Percentiles rank a stretch among this genome's conserved stretches.
Evolutionary conservation across 768 basidiomycete species (phyloP).

Genomic region (Suillus ampliporus): DNA sequence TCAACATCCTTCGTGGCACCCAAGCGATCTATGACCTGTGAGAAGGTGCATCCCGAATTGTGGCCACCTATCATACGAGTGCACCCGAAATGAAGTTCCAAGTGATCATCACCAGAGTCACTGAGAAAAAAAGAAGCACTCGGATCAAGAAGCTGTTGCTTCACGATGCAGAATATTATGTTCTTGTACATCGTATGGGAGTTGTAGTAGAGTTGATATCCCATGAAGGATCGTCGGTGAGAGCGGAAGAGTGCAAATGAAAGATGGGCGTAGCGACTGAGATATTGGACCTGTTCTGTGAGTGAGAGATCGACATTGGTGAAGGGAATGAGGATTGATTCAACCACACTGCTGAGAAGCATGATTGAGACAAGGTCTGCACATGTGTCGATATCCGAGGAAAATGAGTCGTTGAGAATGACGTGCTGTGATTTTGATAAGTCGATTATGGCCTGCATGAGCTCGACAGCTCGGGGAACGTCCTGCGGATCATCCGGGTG

Average conservation of each 20-base stretch:
- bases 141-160: conserved; percentile 25
- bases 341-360: no score
- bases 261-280: no score
- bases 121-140: conserved; percentile 25
- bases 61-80: conserved; percentile 29
- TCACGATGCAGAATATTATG: conserved; percentile 19
- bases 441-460: conserved; percentile 21
- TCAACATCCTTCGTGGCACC: conserved; percentile 17
- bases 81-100: conserved; percentile 36
- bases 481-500: conserved; percentile 38
- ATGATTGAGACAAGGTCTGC: no score
- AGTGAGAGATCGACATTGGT: no score
- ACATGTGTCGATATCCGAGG: no score
- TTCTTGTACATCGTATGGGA: conserved; percentile 36
- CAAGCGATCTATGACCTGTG: conserved; percentile 10
- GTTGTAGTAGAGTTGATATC: conserved; percentile 29
- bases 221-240: conserved; percentile 31
- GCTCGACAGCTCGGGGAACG: conserved; percentile 37
- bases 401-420: no score
- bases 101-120: conserved; percentile 32
- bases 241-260: no score
- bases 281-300: no score
- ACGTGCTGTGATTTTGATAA: background rate
- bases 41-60: conserved; percentile 12
- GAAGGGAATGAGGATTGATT: no score